Evolutionary conservation across 768 basidiomycete genomes (phyloP).

Genomic region (Mycena metata): DNA sequence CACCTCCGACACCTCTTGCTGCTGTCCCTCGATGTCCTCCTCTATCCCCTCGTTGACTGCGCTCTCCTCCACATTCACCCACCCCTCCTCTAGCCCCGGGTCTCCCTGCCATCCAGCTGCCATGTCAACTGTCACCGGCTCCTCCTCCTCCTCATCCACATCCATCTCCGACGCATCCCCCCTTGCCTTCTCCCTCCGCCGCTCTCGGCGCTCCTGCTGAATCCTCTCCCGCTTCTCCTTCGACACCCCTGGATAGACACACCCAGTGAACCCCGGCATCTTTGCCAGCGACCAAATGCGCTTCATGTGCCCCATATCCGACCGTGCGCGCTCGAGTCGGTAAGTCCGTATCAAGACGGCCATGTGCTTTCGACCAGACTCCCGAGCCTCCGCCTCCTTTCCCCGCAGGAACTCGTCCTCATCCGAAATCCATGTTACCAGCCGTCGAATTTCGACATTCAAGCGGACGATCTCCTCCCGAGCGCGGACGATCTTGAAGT

Average conservation of each 20-base stretch:
- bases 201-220: no score
- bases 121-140: no score
- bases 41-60: no score
- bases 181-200: no score
- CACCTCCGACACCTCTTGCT: no score
- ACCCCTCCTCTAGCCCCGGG: no score
- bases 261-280: conserved; percentile 19
- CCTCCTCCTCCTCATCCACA: no score
- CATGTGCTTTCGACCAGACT: neutral
- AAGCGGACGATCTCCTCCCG: conserved; percentile 41
- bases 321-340: conserved; percentile 2
- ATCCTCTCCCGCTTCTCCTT: neutral
- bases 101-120: no score
- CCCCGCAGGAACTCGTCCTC: conserved; percentile 19
- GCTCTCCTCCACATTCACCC: no score
- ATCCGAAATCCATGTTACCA: conserved; percentile 39
- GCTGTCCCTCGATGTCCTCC: no score
- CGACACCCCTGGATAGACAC: neutral
- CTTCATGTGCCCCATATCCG: neutral
- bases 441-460: conserved; percentile 40
- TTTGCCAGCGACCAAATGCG: neutral
- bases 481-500: conserved; percentile 37
- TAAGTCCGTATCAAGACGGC: neutral
- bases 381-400: neutral
- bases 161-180: no score